phyloP scores from a whole-genome alignment of 352 stramenopile species.

The Phytophthora litchii region DNA sequence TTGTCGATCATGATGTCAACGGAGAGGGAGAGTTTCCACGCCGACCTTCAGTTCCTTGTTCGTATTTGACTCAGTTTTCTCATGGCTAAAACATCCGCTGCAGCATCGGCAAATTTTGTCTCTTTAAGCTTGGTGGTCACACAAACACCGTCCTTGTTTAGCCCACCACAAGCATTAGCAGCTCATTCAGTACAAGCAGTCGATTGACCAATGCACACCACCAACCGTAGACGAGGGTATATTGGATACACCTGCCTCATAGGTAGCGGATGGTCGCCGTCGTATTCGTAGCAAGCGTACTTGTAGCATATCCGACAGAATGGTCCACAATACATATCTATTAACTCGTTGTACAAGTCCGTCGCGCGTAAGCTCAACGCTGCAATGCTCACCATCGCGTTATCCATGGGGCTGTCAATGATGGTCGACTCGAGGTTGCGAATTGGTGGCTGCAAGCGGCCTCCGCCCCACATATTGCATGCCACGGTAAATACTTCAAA shows the following conservation, averaged over 20 bases:
- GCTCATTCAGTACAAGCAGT: slow-evolving; percentile 6
- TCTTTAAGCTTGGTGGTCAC: not conserved
- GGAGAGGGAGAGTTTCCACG: too few relatives aligned
- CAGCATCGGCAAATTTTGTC: not conserved
- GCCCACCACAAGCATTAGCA: not conserved
- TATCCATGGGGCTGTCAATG: slow-evolving; percentile 25
- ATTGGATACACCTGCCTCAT: slow-evolving; percentile 52
- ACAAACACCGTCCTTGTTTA: slow-evolving; percentile 23
- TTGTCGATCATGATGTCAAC: slow-evolving; percentile 5
- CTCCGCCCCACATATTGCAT: too few relatives aligned
- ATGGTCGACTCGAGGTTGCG: slow-evolving; percentile 66
- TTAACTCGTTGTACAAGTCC: slow-evolving; percentile 68
- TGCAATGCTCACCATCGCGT: slow-evolving; percentile 16
- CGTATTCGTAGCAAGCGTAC: slow-evolving; percentile 92
- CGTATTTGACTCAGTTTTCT: not conserved
- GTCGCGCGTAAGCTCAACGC: slow-evolving; percentile 51
- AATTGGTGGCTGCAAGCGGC: slow-evolving; percentile 50
- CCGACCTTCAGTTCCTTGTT: not conserved
- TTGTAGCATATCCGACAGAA: slow-evolving; percentile 93
- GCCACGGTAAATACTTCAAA: too few relatives aligned
- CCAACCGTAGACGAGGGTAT: slow-evolving; percentile 47
- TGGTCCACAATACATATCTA: slow-evolving; percentile 82
- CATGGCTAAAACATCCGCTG: not conserved
- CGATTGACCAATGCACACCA: slow-evolving; percentile 10
- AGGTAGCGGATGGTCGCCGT: slow-evolving; percentile 75